Evolutionary conservation across 345 rosid species (phyloP).

Genomic region (Schrenkiella parvula): DNA sequence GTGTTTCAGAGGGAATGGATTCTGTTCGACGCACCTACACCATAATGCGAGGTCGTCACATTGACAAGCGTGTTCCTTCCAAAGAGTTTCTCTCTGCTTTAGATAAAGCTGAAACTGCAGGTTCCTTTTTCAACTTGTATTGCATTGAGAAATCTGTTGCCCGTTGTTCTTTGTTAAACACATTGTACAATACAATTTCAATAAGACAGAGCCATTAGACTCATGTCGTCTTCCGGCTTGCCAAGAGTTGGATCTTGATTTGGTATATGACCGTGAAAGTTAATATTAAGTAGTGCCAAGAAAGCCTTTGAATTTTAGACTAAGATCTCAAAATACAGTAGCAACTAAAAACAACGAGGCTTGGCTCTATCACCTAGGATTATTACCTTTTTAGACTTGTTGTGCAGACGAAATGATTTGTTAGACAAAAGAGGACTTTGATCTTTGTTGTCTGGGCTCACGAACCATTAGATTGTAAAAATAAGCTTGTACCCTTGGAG

Average conservation of each 20-base stretch:
- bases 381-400: neutral
- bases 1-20: constrained; percentile 19
- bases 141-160: neutral
- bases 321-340: neutral
- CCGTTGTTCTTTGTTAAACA: neutral
- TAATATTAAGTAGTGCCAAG: neutral
- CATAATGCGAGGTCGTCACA: constrained; percentile 67
- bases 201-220: neutral
- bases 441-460: neutral
- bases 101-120: constrained; percentile 54
- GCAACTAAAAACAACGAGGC: neutral
- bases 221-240: neutral
- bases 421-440: neutral
- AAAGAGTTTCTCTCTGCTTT: constrained; percentile 41
- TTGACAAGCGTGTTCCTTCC: constrained; percentile 60
- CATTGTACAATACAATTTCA: neutral
- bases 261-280: neutral
- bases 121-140: constrained; percentile 20
- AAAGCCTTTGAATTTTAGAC: neutral
- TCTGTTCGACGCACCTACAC: constrained; percentile 36
- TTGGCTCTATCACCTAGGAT: neutral
- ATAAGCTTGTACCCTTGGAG: neutral
- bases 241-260: neutral
- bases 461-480: neutral
- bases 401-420: neutral